A percentile compares a stretch with the other conserved stretches of the same genome.
Conservation (phyloP, 495 filamentous ascomycete genomes). For the Apodospora peruviana region DNA sequence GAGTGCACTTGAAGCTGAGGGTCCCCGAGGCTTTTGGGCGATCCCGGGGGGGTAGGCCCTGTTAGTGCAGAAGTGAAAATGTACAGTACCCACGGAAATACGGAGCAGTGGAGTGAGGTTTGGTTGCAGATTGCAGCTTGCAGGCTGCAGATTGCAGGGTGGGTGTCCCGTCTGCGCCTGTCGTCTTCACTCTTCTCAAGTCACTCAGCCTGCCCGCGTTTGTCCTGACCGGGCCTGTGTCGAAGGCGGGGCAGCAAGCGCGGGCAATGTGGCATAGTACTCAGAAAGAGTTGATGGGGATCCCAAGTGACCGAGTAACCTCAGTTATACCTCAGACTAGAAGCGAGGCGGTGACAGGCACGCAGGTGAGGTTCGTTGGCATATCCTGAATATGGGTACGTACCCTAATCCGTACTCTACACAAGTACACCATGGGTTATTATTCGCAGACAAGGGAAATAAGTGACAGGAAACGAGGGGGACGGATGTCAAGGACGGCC, state of each 20-base stretch:
- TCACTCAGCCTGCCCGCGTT: not conserved
- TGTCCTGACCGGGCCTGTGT: not conserved
- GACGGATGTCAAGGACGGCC: too few species aligned
- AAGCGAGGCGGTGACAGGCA: too few species aligned
- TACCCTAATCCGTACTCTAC: too few species aligned
- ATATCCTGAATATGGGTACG: too few species aligned
- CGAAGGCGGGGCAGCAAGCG: not conserved
- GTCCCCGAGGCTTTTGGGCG: constrained; percentile 15
- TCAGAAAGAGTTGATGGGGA: too few species aligned
- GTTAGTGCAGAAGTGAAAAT: not conserved
- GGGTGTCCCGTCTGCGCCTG: not conserved
- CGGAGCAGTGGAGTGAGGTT: not conserved
- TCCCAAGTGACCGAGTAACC: not conserved
- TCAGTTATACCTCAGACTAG: too few species aligned
- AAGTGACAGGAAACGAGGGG: too few species aligned
- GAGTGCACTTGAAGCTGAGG: constrained; percentile 14
- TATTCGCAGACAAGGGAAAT: too few species aligned
- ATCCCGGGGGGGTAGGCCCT: not conserved
- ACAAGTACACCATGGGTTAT: too few species aligned
- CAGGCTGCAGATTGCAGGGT: too few species aligned
- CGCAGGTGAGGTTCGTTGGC: too few species aligned
- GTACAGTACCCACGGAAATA: not conserved
- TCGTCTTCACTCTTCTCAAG: not conserved
- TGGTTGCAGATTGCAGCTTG: too few species aligned
- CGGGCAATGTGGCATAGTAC: not conserved